Base-by-base conservation (phyloP, 257 asterid species). In the Galeopsis tetrahit region DNA sequence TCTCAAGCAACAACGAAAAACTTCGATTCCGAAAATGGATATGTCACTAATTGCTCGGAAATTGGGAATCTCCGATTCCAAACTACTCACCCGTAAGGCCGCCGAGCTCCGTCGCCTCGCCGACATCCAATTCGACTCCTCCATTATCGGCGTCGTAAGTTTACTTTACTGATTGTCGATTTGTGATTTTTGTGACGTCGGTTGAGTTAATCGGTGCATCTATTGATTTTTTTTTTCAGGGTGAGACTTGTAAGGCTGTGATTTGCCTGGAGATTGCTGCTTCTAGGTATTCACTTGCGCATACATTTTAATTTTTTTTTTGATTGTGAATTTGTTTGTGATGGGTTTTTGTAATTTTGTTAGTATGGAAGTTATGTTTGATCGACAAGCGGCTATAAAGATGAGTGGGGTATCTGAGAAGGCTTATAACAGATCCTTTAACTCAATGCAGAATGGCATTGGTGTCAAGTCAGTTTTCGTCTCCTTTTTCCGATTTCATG, bases 21-120 rank as follows among this genome's bases (percentile, higher is more conserved):
- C 39, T 73, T 36, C 28, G 53, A 43, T 15, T 14, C 10, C 32
- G 31, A 33, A 57, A 79, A 93, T 93, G 98, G 95, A 90, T 61
- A 78, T 86, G 77, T 75, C 88, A 4, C 90, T 85, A 2, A 78
- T 91, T 7, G 96, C 98, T 11, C 79, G 76, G 66, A 92, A 87
- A 78, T 74, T 95, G 52, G 88, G 87, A 43, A 77, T 95, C 34
- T 78, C 96, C 0, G 86, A 86, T 46, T 77, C 91, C 79, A 95
- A 90, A 46, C 81, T 52, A 11, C 79, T 94, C 36, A 72, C 85
- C 48, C 93, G 93, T 11, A 87, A 85, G 80, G 98, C 99, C 6
- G 94, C 97, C 48, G 99, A 94, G 83, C 92, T 94, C 75, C 97
- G 99, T 67, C 96, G 99, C 56, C 93, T 72, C 14, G 98, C 97